Evolutionary conservation across 106 monocot species (phyloP).

Genomic region (Vanilla planifolia): DNA sequence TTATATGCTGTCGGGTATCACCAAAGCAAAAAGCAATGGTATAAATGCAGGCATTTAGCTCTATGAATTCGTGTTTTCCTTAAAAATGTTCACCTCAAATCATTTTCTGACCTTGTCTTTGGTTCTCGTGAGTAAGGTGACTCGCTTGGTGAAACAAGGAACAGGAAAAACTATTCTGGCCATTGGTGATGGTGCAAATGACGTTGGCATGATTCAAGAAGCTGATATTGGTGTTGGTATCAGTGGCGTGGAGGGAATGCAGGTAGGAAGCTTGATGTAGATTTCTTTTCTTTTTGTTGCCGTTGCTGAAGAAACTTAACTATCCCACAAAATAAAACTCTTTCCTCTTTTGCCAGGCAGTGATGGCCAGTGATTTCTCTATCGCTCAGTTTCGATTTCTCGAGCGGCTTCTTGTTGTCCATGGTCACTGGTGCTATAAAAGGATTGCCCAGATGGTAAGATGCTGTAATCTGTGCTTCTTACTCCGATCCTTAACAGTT

Average conservation of each 20-base stretch:
- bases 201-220: conserved; percentile 92
- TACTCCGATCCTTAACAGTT: neutral
- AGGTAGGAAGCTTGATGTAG: conserved; percentile 44
- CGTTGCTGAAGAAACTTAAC: too few species aligned
- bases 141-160: conserved; percentile 68
- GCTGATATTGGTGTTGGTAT: conserved; percentile 92
- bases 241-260: conserved; percentile 90
- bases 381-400: conserved; percentile 83
- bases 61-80: neutral
- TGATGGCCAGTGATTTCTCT: conserved; percentile 94
- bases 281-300: too few species aligned
- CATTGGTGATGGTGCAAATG: conserved; percentile 91
- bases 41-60: neutral
- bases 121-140: conserved; percentile 32
- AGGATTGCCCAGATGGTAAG: conserved; percentile 80
- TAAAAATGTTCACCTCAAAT: neutral
- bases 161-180: conserved; percentile 64
- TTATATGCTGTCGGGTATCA: conserved; percentile 84
- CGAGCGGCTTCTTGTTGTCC: conserved; percentile 68
- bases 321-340: too few species aligned
- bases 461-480: neutral
- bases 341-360: conserved; percentile 44
- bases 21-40: conserved; percentile 89
- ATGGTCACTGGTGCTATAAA: conserved; percentile 93
- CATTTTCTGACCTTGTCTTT: neutral